Evolutionary conservation across 2,329 filamentous ascomycete species (phyloP).

Genomic region (Falciphora oryzae): DNA sequence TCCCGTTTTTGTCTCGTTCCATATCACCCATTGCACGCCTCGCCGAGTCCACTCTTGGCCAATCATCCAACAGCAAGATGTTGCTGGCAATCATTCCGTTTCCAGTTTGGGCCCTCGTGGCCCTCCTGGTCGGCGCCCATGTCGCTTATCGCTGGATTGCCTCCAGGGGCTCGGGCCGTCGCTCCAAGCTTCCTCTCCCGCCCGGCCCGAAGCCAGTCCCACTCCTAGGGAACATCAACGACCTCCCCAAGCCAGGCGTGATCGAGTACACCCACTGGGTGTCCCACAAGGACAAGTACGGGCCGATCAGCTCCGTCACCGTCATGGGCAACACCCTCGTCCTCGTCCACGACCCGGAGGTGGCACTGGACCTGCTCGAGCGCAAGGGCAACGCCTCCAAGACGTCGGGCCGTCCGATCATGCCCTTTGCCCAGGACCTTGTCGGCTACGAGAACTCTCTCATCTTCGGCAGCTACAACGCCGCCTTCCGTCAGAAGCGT

Average conservation of each 20-base stretch:
- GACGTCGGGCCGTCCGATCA: constrained; percentile 6
- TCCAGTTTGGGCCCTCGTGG: background rate
- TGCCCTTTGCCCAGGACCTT: constrained; percentile 11
- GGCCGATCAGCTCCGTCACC: constrained; percentile 33
- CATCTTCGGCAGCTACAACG: constrained; percentile 2
- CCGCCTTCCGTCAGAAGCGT: background rate
- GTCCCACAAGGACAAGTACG: constrained; percentile 32
- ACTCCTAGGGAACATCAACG: constrained; percentile 42
- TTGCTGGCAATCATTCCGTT: background rate
- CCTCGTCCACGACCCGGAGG: constrained; percentile 28
- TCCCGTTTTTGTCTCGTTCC: background rate
- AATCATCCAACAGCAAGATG: background rate
- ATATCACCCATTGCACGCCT: background rate
- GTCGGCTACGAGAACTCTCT: constrained; percentile 5
- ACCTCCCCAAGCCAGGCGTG: constrained; percentile 34
- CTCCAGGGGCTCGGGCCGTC: background rate
- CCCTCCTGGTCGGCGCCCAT: background rate
- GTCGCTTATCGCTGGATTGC: background rate
- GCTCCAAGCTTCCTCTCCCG: constrained; percentile 21
- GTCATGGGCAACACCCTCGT: constrained; percentile 34
- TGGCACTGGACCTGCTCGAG: constrained; percentile 2
- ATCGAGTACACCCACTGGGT: constrained; percentile 35
- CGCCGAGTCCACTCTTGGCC: background rate
- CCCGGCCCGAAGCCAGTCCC: constrained; percentile 44
- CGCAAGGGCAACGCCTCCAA: background rate